Percentiles rank a stretch among this genome's conserved stretches.
Conservation (phyloP, 2,329 filamentous ascomycete species). For the Ophiognomonia clavigignenti-juglandacearum region DNA sequence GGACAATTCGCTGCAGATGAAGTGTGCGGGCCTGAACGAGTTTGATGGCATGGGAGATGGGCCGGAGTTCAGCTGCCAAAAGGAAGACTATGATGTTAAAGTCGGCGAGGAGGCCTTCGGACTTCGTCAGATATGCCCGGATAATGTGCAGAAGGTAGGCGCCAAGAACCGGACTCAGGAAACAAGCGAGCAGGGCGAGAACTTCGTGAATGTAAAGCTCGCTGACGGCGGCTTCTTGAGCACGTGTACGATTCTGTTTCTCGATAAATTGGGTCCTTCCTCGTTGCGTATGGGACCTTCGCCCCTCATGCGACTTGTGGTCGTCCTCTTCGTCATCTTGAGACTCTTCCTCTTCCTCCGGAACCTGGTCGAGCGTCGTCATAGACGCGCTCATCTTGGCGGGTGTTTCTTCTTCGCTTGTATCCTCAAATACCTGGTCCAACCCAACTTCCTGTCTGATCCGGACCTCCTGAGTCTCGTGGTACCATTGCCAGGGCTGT, state of each 20-base stretch:
- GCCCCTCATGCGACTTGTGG: slow-evolving; percentile 9
- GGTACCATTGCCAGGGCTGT: slow-evolving; percentile 83
- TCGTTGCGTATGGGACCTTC: slow-evolving; percentile 21
- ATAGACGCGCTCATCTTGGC: slow-evolving; percentile 20
- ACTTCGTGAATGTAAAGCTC: slow-evolving; percentile 74
- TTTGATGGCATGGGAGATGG: slow-evolving; percentile 74
- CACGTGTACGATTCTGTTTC: slow-evolving; percentile 17
- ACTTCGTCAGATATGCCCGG: slow-evolving; percentile 74
- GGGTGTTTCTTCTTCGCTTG: slow-evolving; percentile 19
- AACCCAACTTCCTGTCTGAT: slow-evolving; percentile 41
- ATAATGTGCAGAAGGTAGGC: slow-evolving; percentile 81
- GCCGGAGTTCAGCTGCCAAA: slow-evolving; percentile 79
- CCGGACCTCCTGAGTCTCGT: slow-evolving; percentile 61
- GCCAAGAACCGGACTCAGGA: slow-evolving; percentile 71
- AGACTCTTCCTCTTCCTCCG: slow-evolving; percentile 20
- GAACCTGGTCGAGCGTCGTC: slow-evolving; percentile 36
- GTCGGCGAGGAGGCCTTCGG: slow-evolving; percentile 83
- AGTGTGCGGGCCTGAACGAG: slow-evolving; percentile 75
- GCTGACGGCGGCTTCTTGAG: slow-evolving; percentile 36
- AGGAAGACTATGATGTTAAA: slow-evolving; percentile 92
- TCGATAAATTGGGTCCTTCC: neutral
- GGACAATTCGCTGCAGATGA: slow-evolving; percentile 72
- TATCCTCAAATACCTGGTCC: slow-evolving; percentile 39
- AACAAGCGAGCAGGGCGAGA: slow-evolving; percentile 71
- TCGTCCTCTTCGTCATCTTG: slow-evolving; percentile 16